A percentile compares a stretch with the other conserved stretches of the same genome.
phyloP scores from a whole-genome alignment of 1,284 basidiomycete genomes.

The Microbotryomycetes sp. region DNA sequence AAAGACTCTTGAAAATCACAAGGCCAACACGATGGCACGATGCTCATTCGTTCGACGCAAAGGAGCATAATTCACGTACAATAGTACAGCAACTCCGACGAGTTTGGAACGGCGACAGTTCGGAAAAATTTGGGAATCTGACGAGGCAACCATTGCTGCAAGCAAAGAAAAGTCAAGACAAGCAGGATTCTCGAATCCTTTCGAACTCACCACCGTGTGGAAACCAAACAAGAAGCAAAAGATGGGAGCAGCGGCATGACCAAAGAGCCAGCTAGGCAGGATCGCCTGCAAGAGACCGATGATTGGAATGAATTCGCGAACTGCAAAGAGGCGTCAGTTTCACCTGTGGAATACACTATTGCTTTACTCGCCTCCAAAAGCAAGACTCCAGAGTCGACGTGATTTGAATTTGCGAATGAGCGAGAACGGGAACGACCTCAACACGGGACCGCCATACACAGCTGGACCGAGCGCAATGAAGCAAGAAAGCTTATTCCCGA shows the following conservation, averaged over 20 bases:
- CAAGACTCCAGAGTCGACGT: constrained; percentile 49
- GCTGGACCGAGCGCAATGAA: constrained; percentile 55
- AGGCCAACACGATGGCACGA: not conserved
- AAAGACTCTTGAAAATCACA: constrained; percentile 41
- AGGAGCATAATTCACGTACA: not conserved
- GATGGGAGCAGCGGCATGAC: constrained; percentile 36
- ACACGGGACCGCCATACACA: constrained; percentile 53
- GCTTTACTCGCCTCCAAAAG: constrained; percentile 46
- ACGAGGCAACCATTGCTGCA: constrained; percentile 42
- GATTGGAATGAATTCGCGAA: constrained; percentile 54
- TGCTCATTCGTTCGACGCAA: not conserved
- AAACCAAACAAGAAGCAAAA: constrained; percentile 33
- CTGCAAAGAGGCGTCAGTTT: constrained; percentile 35
- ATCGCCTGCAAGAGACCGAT: constrained; percentile 52
- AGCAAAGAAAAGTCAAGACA: not conserved
- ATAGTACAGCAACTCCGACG: constrained; percentile 30
- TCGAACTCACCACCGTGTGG: constrained; percentile 8
- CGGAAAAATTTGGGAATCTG: constrained; percentile 56
- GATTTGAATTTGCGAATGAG: constrained; percentile 44
- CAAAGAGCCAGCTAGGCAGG: constrained; percentile 47
- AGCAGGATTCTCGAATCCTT: not conserved
- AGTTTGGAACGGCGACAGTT: constrained; percentile 48
- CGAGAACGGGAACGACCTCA: constrained; percentile 51
- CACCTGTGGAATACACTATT: no score
- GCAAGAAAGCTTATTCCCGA: constrained; percentile 50